phyloP scores from a whole-genome alignment of 1,139 yeast genomes.

The Sugiyamaella sp. region DNA sequence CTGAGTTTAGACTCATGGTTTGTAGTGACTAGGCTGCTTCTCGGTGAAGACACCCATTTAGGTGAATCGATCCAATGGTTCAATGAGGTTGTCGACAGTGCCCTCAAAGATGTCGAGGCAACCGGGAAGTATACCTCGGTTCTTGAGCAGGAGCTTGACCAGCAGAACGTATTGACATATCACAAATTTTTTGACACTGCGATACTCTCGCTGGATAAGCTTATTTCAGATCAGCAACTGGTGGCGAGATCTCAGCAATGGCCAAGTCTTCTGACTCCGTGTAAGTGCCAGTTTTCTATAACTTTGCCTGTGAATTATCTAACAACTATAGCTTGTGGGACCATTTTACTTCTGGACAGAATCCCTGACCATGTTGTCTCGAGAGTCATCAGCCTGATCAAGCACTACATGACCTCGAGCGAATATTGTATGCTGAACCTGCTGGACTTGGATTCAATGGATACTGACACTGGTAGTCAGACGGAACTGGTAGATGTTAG shows the following conservation, averaged over 20 bases:
- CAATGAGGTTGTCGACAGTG: constrained; percentile 23
- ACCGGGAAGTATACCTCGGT: constrained; percentile 12
- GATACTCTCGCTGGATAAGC: background rate
- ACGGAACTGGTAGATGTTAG: background rate
- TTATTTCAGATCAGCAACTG: constrained; percentile 12
- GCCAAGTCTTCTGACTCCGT: constrained; percentile 10
- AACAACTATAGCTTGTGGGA: constrained; percentile 12
- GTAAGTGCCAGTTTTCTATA: constrained; percentile 3
- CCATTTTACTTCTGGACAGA: constrained; percentile 1
- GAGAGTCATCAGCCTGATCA: constrained; percentile 3
- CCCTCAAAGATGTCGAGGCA: constrained; percentile 24
- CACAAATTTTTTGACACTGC: constrained; percentile 23
- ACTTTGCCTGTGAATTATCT: background rate
- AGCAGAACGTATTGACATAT: constrained; percentile 24
- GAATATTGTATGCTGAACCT: constrained; percentile 6
- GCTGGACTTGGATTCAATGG: constrained; percentile 10
- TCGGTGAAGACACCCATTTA: constrained; percentile 22
- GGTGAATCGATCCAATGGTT: constrained; percentile 25
- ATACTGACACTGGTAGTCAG: background rate
- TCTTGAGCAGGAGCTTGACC: constrained; percentile 18
- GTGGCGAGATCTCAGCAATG: constrained; percentile 8
- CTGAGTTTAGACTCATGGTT: constrained; percentile 28
- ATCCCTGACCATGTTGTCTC: constrained; percentile 13
- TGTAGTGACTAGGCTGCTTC: constrained; percentile 18
- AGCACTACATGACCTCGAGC: constrained; percentile 2